Evolutionary conservation across 1,284 basidiomycete species (phyloP).

Genomic region (Fomitiporia mediterranea): DNA sequence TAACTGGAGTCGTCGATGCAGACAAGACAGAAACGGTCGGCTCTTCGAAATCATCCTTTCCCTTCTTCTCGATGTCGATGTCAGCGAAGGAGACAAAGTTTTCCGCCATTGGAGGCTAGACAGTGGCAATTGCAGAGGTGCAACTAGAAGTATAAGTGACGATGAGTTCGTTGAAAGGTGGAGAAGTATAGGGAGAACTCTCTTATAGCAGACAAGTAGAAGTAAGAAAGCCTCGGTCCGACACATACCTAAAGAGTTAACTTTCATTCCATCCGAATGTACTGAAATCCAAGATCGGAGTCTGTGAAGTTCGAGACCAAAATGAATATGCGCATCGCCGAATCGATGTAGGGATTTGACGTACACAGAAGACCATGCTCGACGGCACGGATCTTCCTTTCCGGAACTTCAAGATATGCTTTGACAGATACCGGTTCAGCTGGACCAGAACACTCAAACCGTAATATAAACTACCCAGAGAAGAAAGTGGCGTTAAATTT

Average conservation of each 20-base stretch:
- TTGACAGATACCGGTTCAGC: no score
- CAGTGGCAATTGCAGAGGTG: neutral
- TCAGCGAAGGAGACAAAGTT: slow-evolving; percentile 4
- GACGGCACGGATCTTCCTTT: slow-evolving; percentile 4
- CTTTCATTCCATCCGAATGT: neutral
- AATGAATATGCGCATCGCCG: neutral
- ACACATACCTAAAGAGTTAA: neutral
- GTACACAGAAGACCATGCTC: neutral
- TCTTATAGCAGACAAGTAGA: neutral
- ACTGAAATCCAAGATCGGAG: neutral
- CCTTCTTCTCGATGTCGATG: neutral
- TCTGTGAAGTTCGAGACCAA: neutral
- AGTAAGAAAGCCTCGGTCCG: neutral
- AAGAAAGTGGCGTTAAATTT: no score
- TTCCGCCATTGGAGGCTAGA: neutral
- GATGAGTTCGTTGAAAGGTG: neutral
- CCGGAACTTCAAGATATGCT: no score
- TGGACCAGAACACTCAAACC: no score
- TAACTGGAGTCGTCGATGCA: neutral
- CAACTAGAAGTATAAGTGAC: neutral
- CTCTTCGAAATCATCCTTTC: neutral
- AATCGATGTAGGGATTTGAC: neutral
- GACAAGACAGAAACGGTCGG: neutral
- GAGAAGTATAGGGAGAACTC: neutral
- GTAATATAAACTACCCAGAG: no score